Conservation (phyloP, 352 stramenopile genomes). For the Globisporangium nagaii region DNA sequence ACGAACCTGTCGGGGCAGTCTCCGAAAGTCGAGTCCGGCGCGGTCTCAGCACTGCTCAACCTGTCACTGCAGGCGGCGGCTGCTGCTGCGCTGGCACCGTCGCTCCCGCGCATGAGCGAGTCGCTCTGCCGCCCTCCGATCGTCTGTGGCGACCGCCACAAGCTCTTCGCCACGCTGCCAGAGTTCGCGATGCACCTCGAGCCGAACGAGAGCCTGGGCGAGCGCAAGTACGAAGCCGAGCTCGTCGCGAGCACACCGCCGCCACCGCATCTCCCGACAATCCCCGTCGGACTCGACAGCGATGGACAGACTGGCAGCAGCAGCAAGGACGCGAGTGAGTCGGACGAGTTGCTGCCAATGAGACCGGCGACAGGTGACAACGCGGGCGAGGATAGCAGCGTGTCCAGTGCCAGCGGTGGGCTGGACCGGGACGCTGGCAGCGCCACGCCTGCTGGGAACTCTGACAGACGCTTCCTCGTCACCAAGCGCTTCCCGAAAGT, state of each 20-base stretch:
- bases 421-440: neutral
- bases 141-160: slow-evolving; percentile 40
- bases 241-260: slow-evolving; percentile 46
- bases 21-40: slow-evolving; percentile 59
- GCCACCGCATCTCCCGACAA: slow-evolving; percentile 37
- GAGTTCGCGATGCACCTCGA: slow-evolving; percentile 17
- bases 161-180: slow-evolving; percentile 32
- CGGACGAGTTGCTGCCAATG: neutral
- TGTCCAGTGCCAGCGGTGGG: neutral
- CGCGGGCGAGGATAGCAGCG: neutral
- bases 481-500: slow-evolving; percentile 25
- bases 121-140: slow-evolving; percentile 31
- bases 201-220: slow-evolving; percentile 9
- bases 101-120: neutral
- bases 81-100: neutral
- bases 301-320: no score
- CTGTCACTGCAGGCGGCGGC: slow-evolving; percentile 29
- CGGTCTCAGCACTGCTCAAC: slow-evolving; percentile 52
- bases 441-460: neutral
- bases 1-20: slow-evolving; percentile 69
- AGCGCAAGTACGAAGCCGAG: slow-evolving; percentile 49
- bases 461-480: slow-evolving; percentile 4
- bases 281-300: slow-evolving; percentile 32
- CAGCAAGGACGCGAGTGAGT: neutral
- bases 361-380: slow-evolving; percentile 5